Conservation (phyloP, 345 rosid genomes). For the Lepidium aucheri region DNA sequence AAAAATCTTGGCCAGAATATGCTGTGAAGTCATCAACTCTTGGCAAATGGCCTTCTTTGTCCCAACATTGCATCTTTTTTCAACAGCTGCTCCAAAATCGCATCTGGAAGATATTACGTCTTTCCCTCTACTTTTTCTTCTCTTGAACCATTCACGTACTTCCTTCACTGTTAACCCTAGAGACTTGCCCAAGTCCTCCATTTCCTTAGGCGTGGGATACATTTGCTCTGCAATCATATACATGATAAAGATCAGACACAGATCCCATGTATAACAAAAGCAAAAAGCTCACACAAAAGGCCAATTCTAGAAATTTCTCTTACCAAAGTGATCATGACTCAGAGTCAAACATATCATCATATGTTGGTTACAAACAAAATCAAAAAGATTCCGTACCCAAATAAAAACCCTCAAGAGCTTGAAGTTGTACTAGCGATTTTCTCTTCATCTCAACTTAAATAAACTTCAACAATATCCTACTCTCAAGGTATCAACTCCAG, state of each 20-base stretch:
- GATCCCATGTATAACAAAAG: neutral
- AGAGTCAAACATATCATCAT: neutral
- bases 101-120: conserved; percentile 25
- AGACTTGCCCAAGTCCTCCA: conserved; percentile 46
- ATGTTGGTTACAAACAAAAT: neutral
- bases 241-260: neutral
- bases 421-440: conserved; percentile 63
- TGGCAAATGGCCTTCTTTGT: conserved; percentile 28
- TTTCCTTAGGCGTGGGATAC: conserved; percentile 46
- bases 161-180: conserved; percentile 61
- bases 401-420: conserved; percentile 61
- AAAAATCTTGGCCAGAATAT: conserved; percentile 59
- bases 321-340: neutral
- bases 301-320: neutral
- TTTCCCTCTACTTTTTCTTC: conserved; percentile 49
- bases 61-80: conserved; percentile 20
- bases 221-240: conserved; percentile 42
- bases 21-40: conserved; percentile 46
- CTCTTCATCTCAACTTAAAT: conserved; percentile 40
- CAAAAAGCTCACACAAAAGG: neutral
- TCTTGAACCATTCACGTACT: conserved; percentile 74
- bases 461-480: neutral
- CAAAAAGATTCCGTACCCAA: conserved; percentile 29
- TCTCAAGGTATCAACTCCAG: neutral
- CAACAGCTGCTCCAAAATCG: conserved; percentile 7